phyloP scores from a whole-genome alignment of 768 basidiomycete genomes.

The Clavaria fumosa region DNA sequence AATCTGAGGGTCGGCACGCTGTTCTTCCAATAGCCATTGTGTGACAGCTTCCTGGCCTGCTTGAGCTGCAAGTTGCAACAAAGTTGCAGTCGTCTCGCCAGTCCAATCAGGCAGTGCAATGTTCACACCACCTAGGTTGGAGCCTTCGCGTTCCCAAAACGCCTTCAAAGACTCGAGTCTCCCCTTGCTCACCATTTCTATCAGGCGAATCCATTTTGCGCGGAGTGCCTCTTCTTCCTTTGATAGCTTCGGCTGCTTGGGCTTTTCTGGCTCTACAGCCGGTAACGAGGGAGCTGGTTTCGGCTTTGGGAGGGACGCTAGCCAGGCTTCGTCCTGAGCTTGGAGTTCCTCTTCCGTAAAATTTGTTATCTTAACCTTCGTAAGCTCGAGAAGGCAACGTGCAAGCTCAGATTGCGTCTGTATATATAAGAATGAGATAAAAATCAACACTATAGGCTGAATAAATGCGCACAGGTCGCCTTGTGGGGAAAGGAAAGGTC shows the following conservation, averaged over 20 bases:
- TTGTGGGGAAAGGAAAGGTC: constrained; percentile 91
- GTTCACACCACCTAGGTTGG: constrained; percentile 43
- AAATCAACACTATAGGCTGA: neutral
- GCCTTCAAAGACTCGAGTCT: constrained; percentile 63
- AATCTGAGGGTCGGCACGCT: constrained; percentile 68
- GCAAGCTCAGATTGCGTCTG: constrained; percentile 84
- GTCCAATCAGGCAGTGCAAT: constrained; percentile 55
- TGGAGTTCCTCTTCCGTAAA: constrained; percentile 74
- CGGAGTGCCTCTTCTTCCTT: constrained; percentile 68
- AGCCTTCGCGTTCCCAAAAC: constrained; percentile 69
- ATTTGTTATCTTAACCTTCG: constrained; percentile 70
- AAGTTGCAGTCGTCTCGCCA: constrained; percentile 39
- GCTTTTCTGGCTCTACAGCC: constrained; percentile 26
- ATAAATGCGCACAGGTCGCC: constrained; percentile 58
- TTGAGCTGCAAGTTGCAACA: constrained; percentile 65
- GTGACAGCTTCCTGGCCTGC: constrained; percentile 63
- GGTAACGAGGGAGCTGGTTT: constrained; percentile 33
- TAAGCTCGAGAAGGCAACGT: constrained; percentile 78
- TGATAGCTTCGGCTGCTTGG: constrained; percentile 42
- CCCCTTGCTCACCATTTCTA: constrained; percentile 88
- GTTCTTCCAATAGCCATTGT: constrained; percentile 64
- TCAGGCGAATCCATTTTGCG: constrained; percentile 67
- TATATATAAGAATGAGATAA: neutral
- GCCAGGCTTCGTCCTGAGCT: constrained; percentile 77
- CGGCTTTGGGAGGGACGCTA: constrained; percentile 78